phyloP scores from a whole-genome alignment of 139 green algal genomes.

The Chlamydomonas sphaeroides region DNA sequence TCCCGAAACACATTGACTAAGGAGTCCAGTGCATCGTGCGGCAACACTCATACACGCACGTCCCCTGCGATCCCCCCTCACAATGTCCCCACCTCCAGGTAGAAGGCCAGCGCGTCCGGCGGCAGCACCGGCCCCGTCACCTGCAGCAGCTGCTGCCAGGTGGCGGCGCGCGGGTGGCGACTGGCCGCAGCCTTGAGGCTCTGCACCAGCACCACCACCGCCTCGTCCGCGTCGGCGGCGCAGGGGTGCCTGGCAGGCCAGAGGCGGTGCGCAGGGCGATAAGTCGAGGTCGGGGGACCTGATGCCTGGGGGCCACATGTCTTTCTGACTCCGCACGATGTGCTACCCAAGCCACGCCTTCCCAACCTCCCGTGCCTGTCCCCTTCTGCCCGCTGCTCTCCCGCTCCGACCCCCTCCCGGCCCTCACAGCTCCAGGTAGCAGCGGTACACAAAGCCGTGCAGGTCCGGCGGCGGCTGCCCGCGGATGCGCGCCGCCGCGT shows the following conservation, averaged over 20 bases:
- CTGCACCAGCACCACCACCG: constrained; percentile 26
- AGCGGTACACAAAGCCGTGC: constrained; percentile 26
- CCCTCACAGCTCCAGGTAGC: constrained; percentile 8
- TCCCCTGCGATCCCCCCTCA: too few species aligned
- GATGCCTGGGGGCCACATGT: too few species aligned
- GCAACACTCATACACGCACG: not conserved
- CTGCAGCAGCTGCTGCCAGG: constrained; percentile 38
- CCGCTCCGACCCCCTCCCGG: not conserved
- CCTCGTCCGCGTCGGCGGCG: constrained; percentile 22
- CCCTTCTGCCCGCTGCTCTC: too few species aligned
- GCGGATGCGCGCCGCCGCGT: not conserved
- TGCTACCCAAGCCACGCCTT: not conserved
- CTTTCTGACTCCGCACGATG: too few species aligned
- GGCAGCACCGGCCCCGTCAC: constrained; percentile 17
- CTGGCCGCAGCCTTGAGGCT: not conserved
- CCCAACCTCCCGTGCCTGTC: not conserved
- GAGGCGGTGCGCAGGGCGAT: too few species aligned
- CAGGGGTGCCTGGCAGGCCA: not conserved
- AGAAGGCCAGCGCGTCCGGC: constrained; percentile 2
- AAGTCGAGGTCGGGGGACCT: too few species aligned
- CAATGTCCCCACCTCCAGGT: not conserved
- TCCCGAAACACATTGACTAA: too few species aligned
- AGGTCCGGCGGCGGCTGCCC: constrained; percentile 14
- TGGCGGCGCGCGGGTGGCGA: constrained; percentile 12
- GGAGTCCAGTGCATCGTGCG: too few species aligned